Evolutionary conservation across 2,329 filamentous ascomycete species (phyloP).

Genomic region (Neonectria ditissima): DNA sequence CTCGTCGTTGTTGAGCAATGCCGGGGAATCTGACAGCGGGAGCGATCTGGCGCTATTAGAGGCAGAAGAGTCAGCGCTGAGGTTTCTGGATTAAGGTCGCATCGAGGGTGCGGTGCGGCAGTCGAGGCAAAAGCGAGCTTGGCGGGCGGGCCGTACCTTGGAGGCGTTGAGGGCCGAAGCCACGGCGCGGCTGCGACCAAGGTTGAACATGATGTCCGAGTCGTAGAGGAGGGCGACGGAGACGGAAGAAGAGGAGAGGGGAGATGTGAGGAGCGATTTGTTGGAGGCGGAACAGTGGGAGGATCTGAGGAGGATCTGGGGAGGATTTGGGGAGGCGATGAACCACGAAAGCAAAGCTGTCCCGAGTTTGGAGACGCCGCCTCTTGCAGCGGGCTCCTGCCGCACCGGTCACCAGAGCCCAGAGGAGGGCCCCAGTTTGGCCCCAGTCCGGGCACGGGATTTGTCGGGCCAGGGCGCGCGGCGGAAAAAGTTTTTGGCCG

Average conservation of each 20-base stretch:
- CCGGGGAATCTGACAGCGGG: conserved; percentile 70
- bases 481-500: conserved; percentile 42
- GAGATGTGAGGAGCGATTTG: conserved; percentile 13
- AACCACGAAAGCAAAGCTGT: conserved; percentile 27
- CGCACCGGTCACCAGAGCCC: conserved; percentile 18
- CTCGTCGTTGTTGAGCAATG: conserved; percentile 82
- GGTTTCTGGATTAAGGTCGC: background rate
- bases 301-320: conserved; percentile 36
- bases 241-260: conserved; percentile 32
- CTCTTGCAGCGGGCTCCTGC: conserved; percentile 4
- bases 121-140: conserved; percentile 37
- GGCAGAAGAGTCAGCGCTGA: conserved; percentile 28
- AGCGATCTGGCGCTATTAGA: conserved; percentile 49
- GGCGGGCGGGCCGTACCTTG: conserved; percentile 67
- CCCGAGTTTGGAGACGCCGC: conserved; percentile 25
- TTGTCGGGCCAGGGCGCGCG: conserved; percentile 39
- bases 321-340: conserved; percentile 26
- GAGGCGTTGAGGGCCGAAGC: conserved; percentile 82
- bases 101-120: conserved; percentile 15
- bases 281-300: conserved; percentile 31
- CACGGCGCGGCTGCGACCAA: conserved; percentile 84
- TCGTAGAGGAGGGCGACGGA: conserved; percentile 21
- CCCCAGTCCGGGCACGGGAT: conserved; percentile 41
- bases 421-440: conserved; percentile 22
- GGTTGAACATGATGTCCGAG: conserved; percentile 80